phyloP scores from a whole-genome alignment of 2,329 filamentous ascomycete species.

The Fusarium keratoplasticum region DNA sequence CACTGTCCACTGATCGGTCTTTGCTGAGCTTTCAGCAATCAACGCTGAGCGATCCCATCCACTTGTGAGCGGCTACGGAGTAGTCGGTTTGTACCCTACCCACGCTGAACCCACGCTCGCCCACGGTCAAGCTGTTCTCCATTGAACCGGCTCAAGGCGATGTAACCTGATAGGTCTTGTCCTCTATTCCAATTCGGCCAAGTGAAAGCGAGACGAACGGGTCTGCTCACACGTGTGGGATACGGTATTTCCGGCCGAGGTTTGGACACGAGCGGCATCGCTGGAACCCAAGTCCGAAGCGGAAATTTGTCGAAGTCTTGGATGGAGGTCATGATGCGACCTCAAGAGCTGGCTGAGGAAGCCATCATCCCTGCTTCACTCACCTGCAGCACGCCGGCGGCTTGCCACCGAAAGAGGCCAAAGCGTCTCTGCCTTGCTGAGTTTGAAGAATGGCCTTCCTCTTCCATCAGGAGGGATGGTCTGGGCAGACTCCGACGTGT shows the following conservation, averaged over 20 bases:
- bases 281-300: background rate
- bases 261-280: background rate
- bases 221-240: background rate
- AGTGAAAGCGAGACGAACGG: background rate
- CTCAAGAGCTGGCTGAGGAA: background rate
- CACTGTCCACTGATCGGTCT: background rate
- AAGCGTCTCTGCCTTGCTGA: background rate
- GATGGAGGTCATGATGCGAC: background rate
- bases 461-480: background rate
- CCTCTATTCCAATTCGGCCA: background rate
- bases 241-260: background rate
- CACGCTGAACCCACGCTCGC: background rate
- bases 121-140: background rate
- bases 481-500: slow-evolving; percentile 26
- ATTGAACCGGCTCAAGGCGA: background rate
- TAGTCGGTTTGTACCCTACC: background rate
- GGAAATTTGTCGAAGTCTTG: background rate
- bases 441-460: background rate
- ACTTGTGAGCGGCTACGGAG: background rate
- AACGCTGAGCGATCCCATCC: background rate
- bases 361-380: background rate
- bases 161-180: slow-evolving; percentile 2
- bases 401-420: background rate
- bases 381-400: slow-evolving; percentile 2
- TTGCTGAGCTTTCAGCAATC: background rate